Percentiles rank a stretch among this genome's conserved stretches.
Evolutionary conservation across 352 stramenopile species (phyloP).

Genomic region (Globisporangium yorkense): DNA sequence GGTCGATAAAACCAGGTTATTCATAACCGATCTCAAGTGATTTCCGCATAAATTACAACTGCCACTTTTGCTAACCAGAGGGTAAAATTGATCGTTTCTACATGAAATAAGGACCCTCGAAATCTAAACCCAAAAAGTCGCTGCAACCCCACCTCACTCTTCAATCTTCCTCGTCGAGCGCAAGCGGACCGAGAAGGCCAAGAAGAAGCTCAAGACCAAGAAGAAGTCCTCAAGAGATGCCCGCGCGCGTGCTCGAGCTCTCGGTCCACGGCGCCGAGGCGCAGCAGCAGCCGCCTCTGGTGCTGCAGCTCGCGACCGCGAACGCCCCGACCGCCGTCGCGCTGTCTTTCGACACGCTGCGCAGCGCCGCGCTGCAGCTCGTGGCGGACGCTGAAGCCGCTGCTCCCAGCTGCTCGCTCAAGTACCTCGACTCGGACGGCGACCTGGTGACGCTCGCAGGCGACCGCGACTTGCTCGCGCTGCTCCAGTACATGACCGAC

Average conservation of each 20-base stretch:
- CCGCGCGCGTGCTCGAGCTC: slow-evolving; percentile 4
- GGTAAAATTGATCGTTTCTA: too few relatives aligned
- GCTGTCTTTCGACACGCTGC: slow-evolving; percentile 1
- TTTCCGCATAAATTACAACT: too few relatives aligned
- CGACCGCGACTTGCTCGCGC: slow-evolving; percentile 26
- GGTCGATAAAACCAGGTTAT: too few relatives aligned
- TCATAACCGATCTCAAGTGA: too few relatives aligned
- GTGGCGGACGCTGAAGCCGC: neutral
- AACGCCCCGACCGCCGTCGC: neutral
- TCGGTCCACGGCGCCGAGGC: neutral
- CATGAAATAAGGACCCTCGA: too few relatives aligned
- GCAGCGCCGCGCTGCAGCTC: neutral
- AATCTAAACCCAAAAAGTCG: too few relatives aligned
- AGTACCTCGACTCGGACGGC: slow-evolving; percentile 34
- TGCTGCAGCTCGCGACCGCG: neutral
- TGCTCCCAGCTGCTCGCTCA: slow-evolving; percentile 10
- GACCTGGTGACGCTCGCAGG: slow-evolving; percentile 37
- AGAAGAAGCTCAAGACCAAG: neutral
- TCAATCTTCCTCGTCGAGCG: neutral
- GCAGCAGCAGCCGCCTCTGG: too few relatives aligned
- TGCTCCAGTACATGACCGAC: slow-evolving; percentile 20
- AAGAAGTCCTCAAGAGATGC: neutral
- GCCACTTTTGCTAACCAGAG: too few relatives aligned
- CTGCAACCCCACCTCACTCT: neutral
- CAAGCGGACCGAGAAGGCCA: neutral